A percentile compares a stretch with the other conserved stretches of the same genome.
Evolutionary conservation across 371 early-diverging fungal genomes (phyloP).

Genomic region (Caulochytrium protostelioides): DNA sequence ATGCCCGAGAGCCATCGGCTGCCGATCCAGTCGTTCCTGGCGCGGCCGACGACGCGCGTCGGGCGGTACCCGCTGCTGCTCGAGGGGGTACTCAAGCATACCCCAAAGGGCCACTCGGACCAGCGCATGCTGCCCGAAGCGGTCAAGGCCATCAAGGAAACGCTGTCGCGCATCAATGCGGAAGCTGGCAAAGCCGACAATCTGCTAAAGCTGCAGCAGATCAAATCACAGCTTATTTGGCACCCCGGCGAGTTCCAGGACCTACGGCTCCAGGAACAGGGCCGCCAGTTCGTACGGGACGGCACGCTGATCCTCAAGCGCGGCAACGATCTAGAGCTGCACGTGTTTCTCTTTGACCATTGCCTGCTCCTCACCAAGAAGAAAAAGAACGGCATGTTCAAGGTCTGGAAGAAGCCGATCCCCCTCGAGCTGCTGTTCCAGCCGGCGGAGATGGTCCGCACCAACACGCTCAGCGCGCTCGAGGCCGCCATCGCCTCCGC

Average conservation of each 20-base stretch:
- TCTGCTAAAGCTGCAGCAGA: conserved; percentile 29
- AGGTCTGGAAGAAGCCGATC: conserved; percentile 46
- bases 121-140: conserved; percentile 32
- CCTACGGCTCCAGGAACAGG: conserved; percentile 41
- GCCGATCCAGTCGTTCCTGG: conserved; percentile 47
- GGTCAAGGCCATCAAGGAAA: conserved; percentile 35
- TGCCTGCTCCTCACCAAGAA: conserved; percentile 50
- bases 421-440: conserved; percentile 50
- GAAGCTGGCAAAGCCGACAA: conserved; percentile 73
- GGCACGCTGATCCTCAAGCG: conserved; percentile 52
- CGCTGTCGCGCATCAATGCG: conserved; percentile 49
- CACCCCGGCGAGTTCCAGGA: conserved; percentile 25
- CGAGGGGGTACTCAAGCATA: conserved; percentile 59
- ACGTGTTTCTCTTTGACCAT: conserved; percentile 68
- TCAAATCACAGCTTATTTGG: conserved; percentile 9
- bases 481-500: conserved; percentile 23
- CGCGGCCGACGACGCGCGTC: conserved; percentile 64
- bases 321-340: conserved; percentile 34
- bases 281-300: conserved; percentile 49
- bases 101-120: conserved; percentile 61
- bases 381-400: conserved; percentile 36
- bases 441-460: no score
- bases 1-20: conserved; percentile 58
- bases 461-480: conserved; percentile 35
- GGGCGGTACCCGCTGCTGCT: conserved; percentile 73